A percentile compares a stretch with the other conserved stretches of the same genome.
Evolutionary conservation across 495 filamentous ascomycete genomes (phyloP).

Genomic region (Talaromyces nanjingensis): DNA sequence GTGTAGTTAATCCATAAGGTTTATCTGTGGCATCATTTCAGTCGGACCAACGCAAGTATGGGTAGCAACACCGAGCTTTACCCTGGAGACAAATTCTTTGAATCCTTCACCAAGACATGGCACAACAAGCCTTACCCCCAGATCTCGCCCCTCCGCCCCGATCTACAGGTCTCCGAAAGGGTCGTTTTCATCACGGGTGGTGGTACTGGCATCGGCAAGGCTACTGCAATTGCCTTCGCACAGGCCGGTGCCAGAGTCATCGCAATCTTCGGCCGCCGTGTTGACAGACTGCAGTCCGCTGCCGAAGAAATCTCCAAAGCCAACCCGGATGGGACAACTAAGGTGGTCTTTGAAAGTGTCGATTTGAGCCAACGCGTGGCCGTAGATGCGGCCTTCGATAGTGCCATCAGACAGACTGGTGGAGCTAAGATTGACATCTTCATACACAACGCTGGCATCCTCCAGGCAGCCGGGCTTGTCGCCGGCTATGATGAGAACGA

Average conservation of each 20-base stretch:
- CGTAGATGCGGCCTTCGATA: constrained; percentile 29
- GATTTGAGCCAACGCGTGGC: constrained; percentile 32
- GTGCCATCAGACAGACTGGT: constrained; percentile 13
- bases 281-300: constrained; percentile 18
- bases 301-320: not conserved
- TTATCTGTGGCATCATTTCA: too few species aligned
- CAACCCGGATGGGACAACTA: constrained; percentile 7
- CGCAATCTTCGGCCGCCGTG: constrained; percentile 26
- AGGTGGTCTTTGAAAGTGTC: constrained; percentile 20
- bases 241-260: constrained; percentile 27
- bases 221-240: constrained; percentile 31
- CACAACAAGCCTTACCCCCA: constrained; percentile 34
- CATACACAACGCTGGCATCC: constrained; percentile 70
- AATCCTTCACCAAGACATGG: constrained; percentile 20
- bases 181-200: constrained; percentile 44
- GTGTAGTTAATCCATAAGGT: too few species aligned
- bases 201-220: constrained; percentile 30
- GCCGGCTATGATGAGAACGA: not conserved
- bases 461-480: not conserved
- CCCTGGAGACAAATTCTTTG: not conserved
- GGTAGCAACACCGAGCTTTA: not conserved
- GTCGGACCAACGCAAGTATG: not conserved
- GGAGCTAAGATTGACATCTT: constrained; percentile 54
- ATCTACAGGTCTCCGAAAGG: constrained; percentile 34
- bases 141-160: constrained; percentile 31